phyloP scores from a whole-genome alignment of 2,329 filamentous ascomycete species.

The Teratosphaeriaceae sp. region DNA sequence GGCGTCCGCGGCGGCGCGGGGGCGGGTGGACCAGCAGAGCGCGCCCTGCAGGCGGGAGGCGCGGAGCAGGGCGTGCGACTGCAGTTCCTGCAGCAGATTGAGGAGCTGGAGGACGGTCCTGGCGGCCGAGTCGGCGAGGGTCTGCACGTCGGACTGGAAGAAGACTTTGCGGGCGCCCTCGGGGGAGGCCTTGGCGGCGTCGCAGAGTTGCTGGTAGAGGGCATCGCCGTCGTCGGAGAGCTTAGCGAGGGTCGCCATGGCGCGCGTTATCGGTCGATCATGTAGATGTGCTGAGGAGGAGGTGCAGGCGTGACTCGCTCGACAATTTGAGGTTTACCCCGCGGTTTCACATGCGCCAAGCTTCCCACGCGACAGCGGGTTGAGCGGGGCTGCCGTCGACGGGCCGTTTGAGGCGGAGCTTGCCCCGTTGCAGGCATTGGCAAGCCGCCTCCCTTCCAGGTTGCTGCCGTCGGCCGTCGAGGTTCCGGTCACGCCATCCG shows the following conservation, averaged over 20 bases:
- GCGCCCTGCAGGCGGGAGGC: constrained; percentile 22
- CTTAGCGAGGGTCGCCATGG: constrained; percentile 15
- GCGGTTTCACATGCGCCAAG: too few relatives aligned
- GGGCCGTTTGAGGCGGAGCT: too few relatives aligned
- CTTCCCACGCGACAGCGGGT: too few relatives aligned
- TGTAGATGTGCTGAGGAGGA: too few relatives aligned
- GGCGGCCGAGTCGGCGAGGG: constrained; percentile 6
- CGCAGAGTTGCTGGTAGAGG: constrained; percentile 22
- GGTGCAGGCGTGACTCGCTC: too few relatives aligned
- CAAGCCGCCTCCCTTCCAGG: too few relatives aligned
- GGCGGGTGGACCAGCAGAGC: constrained; percentile 24
- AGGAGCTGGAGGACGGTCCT: constrained; percentile 19
- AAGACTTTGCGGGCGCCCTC: constrained; percentile 28
- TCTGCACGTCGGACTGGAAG: constrained; percentile 19
- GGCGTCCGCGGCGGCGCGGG: constrained; percentile 23
- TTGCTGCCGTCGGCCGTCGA: too few relatives aligned
- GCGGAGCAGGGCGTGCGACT: constrained; percentile 25
- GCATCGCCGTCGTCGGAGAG: constrained; percentile 20
- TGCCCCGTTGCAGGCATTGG: too few relatives aligned
- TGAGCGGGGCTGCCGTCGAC: too few relatives aligned
- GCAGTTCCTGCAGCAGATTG: constrained; percentile 26
- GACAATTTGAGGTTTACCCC: too few relatives aligned
- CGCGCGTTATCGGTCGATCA: constrained; percentile 18
- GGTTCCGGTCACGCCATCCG: too few relatives aligned
- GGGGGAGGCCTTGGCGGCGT: constrained; percentile 14